Evolutionary conservation across 371 early-diverging fungal species (phyloP).

Genomic region (Lichtheimia corymbifera): DNA sequence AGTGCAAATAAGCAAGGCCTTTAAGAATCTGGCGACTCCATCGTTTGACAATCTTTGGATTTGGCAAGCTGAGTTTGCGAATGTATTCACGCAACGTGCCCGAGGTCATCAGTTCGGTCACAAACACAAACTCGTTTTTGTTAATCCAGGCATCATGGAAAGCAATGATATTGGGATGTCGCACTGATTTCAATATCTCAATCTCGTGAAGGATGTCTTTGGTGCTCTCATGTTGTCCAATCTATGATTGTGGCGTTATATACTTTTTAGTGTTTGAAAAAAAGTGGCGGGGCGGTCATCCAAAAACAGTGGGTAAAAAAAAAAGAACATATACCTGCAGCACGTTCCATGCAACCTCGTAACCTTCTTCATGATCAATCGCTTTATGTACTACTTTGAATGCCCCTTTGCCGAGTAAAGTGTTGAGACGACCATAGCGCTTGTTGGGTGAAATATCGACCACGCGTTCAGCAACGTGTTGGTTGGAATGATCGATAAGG

Average conservation of each 20-base stretch:
- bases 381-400: conserved; percentile 93
- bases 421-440: conserved; percentile 67
- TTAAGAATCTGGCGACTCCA: conserved; percentile 86
- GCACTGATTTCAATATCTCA: conserved; percentile 77
- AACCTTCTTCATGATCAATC: conserved; percentile 89
- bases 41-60: conserved; percentile 73
- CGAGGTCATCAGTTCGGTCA: conserved; percentile 94
- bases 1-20: conserved; percentile 85
- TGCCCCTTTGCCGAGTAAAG: conserved; percentile 71
- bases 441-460: conserved; percentile 71
- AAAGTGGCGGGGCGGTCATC: too few relatives aligned
- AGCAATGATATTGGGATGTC: conserved; percentile 88
- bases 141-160: conserved; percentile 79
- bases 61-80: conserved; percentile 68
- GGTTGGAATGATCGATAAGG: conserved; percentile 38
- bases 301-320: too few relatives aligned
- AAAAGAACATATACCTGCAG: conserved; percentile 47
- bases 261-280: not conserved
- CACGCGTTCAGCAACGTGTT: conserved; percentile 64
- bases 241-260: conserved; percentile 28
- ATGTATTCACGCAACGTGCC: conserved; percentile 81
- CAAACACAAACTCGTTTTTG: conserved; percentile 77
- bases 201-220: conserved; percentile 79
- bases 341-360: conserved; percentile 94
- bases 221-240: conserved; percentile 62